These are phyloP conservation scores for Artomyces pyxidatus DNA, from an alignment of 768 basidiomycete species.

Conservation along the genomic window DNA sequence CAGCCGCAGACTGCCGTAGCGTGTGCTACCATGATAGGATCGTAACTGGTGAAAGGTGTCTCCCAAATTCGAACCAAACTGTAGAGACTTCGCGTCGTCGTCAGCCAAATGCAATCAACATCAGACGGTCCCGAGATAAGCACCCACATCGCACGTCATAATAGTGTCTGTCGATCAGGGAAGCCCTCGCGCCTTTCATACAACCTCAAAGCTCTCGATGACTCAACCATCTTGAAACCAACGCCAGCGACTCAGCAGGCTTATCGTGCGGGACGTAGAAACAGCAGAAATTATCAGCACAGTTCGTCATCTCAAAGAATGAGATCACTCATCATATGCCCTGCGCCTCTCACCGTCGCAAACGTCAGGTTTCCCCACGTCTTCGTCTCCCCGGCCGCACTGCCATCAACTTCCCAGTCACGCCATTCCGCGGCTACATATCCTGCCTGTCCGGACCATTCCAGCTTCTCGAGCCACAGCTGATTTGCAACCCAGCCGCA, in stretches of 20 bases:
- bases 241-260: constrained; percentile 51
- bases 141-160: too few species aligned
- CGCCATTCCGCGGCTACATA: constrained; percentile 43
- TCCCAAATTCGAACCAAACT: too few species aligned
- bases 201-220: constrained; percentile 30
- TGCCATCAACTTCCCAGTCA: constrained; percentile 53
- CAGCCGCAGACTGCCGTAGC: too few species aligned
- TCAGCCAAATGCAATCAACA: too few species aligned
- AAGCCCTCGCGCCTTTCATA: too few species aligned
- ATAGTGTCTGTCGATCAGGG: too few species aligned
- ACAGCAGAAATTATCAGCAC: constrained; percentile 12
- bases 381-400: constrained; percentile 49
- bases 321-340: constrained; percentile 47
- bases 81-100: too few species aligned
- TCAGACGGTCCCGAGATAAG: too few species aligned
- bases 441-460: constrained; percentile 57
- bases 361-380: constrained; percentile 52
- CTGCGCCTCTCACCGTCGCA: constrained; percentile 53
- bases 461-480: constrained; percentile 64
- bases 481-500: constrained; percentile 77
- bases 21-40: too few species aligned
- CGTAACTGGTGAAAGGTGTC: too few species aligned
- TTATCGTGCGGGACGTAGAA: constrained; percentile 61
- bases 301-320: background rate
- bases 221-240: constrained; percentile 64